Evolutionary conservation across 441 rosid species (phyloP), one percentile per base, ranked within the genome.

Genomic region (Populus trichocarpa): DNA sequence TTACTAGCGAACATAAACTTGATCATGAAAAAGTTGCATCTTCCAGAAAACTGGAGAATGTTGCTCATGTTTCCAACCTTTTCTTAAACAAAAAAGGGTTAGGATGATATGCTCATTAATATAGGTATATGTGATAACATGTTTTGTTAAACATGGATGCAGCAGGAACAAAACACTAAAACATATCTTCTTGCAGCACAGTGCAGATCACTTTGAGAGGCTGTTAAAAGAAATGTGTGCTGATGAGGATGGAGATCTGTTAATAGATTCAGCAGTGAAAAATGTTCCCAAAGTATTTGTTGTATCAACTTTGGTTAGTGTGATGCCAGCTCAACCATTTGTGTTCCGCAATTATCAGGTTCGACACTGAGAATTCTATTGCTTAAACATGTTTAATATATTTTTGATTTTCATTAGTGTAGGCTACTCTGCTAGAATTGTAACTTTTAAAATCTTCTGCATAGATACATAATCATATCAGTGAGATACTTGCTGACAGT

Each of bases 271-370:
- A 69, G 93, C 99, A 10, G 96, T 94, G 72, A 96, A 92, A 85
- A 89, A 87, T 83, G 84, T 86, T 86, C 99, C 98, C 53, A 96
- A 96, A 87, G 99, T 96, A 42, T 96, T 96, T 86, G 89, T 89
- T 25, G 97, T 94, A 70, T 94, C 97, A 36, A 94, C 98, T 82
- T 89, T 96, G 86, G 99, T 96, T 77, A 96, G 92, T 82, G 90
- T 86, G 84, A 87, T 87, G 88, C 98, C 99, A 64, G 99, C 99
- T 30, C 99, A 96, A 76, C 99, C 99, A 69, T 96, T 87, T 83
- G 77, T 96, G 79, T 96, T 96, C 78, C 97, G 99, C 72, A 96
- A 96, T 84, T 96, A 96, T 89, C 98, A 96, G 98, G 99, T 96
- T 73, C 46, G 79, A 71, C 30, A 38, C 53, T 50, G 59, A 72